Conservation (phyloP, 2,329 filamentous ascomycete species). For the Pyrenochaeta sp. region DNA sequence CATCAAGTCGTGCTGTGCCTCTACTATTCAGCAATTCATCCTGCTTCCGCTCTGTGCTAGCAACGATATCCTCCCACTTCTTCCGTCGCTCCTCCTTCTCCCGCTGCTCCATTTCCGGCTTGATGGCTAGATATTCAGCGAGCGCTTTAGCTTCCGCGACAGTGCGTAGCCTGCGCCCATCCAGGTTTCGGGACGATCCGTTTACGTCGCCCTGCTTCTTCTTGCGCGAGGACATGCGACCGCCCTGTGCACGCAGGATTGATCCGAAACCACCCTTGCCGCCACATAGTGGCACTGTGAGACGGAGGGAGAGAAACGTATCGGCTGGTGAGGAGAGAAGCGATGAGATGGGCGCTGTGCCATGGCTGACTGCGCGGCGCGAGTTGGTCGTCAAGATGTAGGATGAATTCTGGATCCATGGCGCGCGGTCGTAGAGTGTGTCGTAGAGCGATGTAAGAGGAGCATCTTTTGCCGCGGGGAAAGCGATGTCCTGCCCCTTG, state of each 20-base stretch:
- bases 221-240: conserved; percentile 96
- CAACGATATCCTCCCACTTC: conserved; percentile 88
- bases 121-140: conserved; percentile 92
- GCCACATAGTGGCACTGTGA: conserved; percentile 81
- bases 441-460: conserved; percentile 76
- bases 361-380: conserved; percentile 73
- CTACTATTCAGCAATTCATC: conserved; percentile 81
- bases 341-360: conserved; percentile 64
- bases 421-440: conserved; percentile 66
- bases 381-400: conserved; percentile 84
- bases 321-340: conserved; percentile 67
- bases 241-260: conserved; percentile 93
- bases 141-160: conserved; percentile 95
- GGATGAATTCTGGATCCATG: conserved; percentile 61
- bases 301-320: conserved; percentile 81
- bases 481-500: conserved; percentile 79
- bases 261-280: conserved; percentile 98
- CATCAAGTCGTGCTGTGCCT: conserved; percentile 73
- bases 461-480: conserved; percentile 75
- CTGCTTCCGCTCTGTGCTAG: conserved; percentile 81
- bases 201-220: conserved; percentile 86
- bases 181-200: conserved; percentile 90
- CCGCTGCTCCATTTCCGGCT: conserved; percentile 95
- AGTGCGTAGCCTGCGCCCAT: conserved; percentile 87
- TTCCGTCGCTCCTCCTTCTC: conserved; percentile 87